Conservation (phyloP, 208 protist genomes). For the Trypanosoma lewisi region DNA sequence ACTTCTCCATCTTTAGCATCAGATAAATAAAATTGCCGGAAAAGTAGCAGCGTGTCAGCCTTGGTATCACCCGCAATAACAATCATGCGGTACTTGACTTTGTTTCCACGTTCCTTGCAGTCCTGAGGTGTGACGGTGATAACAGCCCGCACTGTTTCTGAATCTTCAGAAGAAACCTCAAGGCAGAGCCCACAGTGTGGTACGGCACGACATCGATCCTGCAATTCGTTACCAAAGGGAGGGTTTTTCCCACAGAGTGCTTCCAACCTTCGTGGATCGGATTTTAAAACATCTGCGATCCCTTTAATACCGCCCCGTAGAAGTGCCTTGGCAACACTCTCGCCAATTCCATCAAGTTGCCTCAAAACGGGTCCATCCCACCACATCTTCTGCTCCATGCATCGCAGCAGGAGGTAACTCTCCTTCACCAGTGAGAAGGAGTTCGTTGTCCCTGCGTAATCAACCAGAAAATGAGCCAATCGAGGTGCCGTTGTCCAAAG, state of each 20-base stretch:
- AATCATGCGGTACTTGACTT: conserved; percentile 17
- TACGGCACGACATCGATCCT: conserved; percentile 28
- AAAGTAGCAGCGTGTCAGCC: conserved; percentile 33
- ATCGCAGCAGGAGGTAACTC: conserved; percentile 50
- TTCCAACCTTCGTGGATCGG: conserved; percentile 61
- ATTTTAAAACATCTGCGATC: conserved; percentile 35
- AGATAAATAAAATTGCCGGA: conserved; percentile 5
- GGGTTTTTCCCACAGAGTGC: conserved; percentile 58
- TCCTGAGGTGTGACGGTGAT: neutral
- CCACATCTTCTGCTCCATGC: conserved; percentile 80
- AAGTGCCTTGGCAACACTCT: conserved; percentile 48
- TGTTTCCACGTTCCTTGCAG: neutral
- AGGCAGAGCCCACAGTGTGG: conserved; percentile 22
- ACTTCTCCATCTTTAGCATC: conserved; percentile 2
- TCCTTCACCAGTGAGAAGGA: conserved; percentile 51
- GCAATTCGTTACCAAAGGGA: conserved; percentile 69
- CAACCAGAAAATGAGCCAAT: conserved; percentile 55
- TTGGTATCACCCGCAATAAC: conserved; percentile 35
- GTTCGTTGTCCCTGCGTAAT: conserved; percentile 47
- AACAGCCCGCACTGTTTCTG: neutral
- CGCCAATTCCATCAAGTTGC: conserved; percentile 71
- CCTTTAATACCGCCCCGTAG: conserved; percentile 38
- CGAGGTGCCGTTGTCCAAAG: conserved; percentile 70
- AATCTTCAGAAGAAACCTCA: neutral
- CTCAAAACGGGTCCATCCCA: conserved; percentile 57